Base-by-base conservation (phyloP, 2,329 filamentous ascomycete species). In the Aspergillus nomiae region DNA sequence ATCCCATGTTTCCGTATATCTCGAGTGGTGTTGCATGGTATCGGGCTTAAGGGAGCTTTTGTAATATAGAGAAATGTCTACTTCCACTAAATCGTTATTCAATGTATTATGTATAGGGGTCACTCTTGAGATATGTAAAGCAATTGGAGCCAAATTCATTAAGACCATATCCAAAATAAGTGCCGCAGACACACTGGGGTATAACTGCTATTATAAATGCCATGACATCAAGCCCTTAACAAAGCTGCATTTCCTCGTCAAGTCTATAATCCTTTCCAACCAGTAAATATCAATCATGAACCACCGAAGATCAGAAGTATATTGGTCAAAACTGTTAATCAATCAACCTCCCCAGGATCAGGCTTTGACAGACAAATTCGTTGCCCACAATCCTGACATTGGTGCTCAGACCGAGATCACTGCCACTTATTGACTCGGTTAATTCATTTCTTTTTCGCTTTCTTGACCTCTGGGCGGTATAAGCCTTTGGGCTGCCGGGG, bases 361-460 rank as follows among this genome's bases (percentile, higher is more conserved):
- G 81, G 76, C 93, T 97, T 82, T 99, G 94, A 60, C 96, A 89
- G 26, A 98, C 88, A 73, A 94, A 88, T 78, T 98, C 94, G 75
- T 96, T 90, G 61, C 89, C 90, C 58, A 96, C 85, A 51, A 95
- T 85, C 65, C 85, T 86, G 43, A 93, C 82, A 64, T 78, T 85
- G 69, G 83, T 80, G 50, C 79, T 72, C 19, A 79, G 73, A 32
- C 74, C 70, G 24, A 77, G 65, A 43, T 72, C 75, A 57, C 73
- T 75, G 24, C 70, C 67, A n/a, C 69, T 70, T 36, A 68, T 66
- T 32, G 62, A 65, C 46, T 70, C 68, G 34, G 65, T 63, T 9
- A 73, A 63, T 45, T 65, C 62, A 4, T 71, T 74, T 67, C 78
- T 79, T 70, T 78, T 80, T 30, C 83, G 77, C 70, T 84, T 84